Conservation (phyloP, 345 rosid species). For the Eutrema japonicum region DNA sequence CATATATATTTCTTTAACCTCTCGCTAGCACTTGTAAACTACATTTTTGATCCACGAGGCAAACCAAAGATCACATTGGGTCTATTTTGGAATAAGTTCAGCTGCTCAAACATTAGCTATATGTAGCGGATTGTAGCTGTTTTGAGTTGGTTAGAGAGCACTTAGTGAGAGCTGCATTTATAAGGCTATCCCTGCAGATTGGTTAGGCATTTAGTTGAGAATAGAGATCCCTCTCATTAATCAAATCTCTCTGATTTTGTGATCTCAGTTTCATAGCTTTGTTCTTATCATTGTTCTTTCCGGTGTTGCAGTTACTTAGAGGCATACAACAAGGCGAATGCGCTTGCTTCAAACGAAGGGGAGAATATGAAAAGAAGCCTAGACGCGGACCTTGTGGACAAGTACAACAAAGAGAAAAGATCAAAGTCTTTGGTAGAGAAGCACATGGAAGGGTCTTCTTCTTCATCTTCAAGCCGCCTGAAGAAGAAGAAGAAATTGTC, state of each 20-base stretch:
- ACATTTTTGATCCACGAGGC: not conserved
- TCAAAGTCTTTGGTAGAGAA: slow-evolving; percentile 82
- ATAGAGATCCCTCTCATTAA: slow-evolving; percentile 4
- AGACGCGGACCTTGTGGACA: slow-evolving; percentile 88
- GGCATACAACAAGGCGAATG: slow-evolving; percentile 79
- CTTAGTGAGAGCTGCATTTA: not conserved
- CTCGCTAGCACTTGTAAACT: not conserved
- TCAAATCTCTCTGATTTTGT: not conserved
- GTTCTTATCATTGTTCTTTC: slow-evolving; percentile 20
- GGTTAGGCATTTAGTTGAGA: slow-evolving; percentile 4
- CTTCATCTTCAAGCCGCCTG: slow-evolving; percentile 41
- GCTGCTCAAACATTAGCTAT: slow-evolving; percentile 2
- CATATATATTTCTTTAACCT: not conserved
- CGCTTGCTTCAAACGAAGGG: slow-evolving; percentile 78
- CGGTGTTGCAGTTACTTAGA: slow-evolving; percentile 66
- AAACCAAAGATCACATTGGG: not conserved
- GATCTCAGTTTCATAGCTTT: slow-evolving; percentile 4
- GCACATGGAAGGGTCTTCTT: slow-evolving; percentile 61
- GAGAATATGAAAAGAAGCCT: slow-evolving; percentile 51
- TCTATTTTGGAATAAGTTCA: slow-evolving; percentile 10
- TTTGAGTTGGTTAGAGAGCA: not conserved
- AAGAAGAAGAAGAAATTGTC: slow-evolving; percentile 67
- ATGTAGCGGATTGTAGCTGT: not conserved
- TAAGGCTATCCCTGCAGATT: slow-evolving; percentile 4
- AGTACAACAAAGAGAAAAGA: slow-evolving; percentile 81